Evolutionary conservation across 2,329 filamentous ascomycete genomes (phyloP), one percentile per base, ranked within the genome.

Genomic region (Penicillium sp.): DNA sequence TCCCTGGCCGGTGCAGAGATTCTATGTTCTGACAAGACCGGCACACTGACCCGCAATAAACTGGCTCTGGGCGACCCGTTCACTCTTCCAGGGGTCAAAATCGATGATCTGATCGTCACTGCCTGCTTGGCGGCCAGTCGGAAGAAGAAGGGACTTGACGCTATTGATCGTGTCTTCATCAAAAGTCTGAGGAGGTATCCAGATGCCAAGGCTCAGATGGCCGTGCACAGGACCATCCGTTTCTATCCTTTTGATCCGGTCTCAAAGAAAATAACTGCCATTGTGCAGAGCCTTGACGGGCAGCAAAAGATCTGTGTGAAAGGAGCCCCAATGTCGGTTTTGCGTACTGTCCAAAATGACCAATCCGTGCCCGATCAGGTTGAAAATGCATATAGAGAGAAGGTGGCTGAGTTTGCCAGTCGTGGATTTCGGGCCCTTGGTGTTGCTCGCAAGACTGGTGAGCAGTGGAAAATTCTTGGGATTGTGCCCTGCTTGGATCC

Each of bases 401-500:
- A 92, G 77, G 91, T 96, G 59, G 89, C 90, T 50, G 92, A 96
- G 76, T 96, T 96, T 72, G 92, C 91, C 68, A 90, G 88, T 69
- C 90, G 92, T 85, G 92, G 92, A 81, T 96, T 96, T 84, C 90
- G 92, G 78, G 95, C 92, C 58, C 89, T 96, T 49, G 91, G 91
- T 84, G 90, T 96, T 80, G 91, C 91, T 70, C 91, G 91, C 79
- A 96, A 95, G 85, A 88, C 89, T 75, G 90, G 90, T 76, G 85
- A 86, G 72, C 81, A 85, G 55, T 96, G 92, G 91, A 90, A 96
- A 77, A 93, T 96, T 68, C 87, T 96, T 67, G 91, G 91, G 70
- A 96, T 96, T 70, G 93, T 96, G 90, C 91, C 92, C 71, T 96
- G 91, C 84, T 91, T 88, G 69, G 91, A 96, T 75, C 92, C 92